A percentile compares a stretch with the other conserved stretches of the same genome.
Conservation (phyloP, 2,329 filamentous ascomycete genomes). For the Chaetomium strumarium region DNA sequence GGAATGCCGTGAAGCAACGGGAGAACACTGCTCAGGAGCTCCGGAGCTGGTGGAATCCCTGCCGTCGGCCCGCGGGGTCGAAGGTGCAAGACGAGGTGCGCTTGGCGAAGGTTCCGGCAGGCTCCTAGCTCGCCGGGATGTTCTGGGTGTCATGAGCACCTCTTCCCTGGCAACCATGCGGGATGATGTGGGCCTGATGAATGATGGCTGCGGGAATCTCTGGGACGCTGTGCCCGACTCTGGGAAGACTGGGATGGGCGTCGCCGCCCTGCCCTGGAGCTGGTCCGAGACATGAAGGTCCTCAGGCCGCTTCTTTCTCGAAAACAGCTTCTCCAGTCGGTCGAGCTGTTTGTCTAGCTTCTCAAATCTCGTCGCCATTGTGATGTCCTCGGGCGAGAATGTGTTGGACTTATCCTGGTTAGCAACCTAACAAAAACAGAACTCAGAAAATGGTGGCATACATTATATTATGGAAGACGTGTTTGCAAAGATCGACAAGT, state of each 20-base stretch:
- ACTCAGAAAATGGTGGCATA: neutral
- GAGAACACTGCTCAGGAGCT: neutral
- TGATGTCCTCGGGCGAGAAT: constrained; percentile 14
- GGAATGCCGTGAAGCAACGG: constrained; percentile 2
- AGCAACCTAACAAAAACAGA: neutral
- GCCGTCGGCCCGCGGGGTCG: neutral
- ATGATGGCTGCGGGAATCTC: constrained; percentile 47
- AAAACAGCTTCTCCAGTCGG: constrained; percentile 48
- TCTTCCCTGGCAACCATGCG: constrained; percentile 55
- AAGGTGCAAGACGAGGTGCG: constrained; percentile 5
- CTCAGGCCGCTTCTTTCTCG: constrained; percentile 34
- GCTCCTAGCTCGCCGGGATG: constrained; percentile 21
- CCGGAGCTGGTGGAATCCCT: neutral
- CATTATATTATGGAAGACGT: too few relatives aligned
- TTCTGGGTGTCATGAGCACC: constrained; percentile 16
- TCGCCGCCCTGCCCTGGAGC: neutral
- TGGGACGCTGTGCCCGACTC: constrained; percentile 24
- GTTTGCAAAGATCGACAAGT: too few relatives aligned
- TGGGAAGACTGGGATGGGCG: constrained; percentile 1
- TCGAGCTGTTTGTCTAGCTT: constrained; percentile 47
- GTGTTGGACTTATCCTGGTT: neutral
- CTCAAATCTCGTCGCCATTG: constrained; percentile 46
- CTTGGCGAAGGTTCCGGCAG: constrained; percentile 19
- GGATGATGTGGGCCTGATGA: constrained; percentile 48
- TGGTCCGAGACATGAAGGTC: neutral